Conservation (phyloP, 768 basidiomycete genomes). For the Russula olivacea region DNA sequence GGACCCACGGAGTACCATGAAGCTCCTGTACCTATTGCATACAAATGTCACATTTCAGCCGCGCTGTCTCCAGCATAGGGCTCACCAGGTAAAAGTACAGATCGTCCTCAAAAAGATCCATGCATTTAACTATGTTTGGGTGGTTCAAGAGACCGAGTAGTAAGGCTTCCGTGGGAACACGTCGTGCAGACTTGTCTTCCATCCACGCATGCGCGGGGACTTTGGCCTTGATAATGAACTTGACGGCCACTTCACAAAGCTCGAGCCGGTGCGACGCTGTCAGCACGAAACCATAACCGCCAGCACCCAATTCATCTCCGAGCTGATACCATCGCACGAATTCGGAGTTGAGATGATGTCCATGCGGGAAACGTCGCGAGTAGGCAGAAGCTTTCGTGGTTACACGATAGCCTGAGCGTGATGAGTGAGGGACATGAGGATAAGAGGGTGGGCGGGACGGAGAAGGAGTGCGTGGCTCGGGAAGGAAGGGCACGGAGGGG, state of each 20-base stretch:
- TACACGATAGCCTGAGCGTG: slow-evolving; percentile 12
- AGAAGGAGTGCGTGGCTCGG: not conserved
- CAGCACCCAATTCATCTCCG: slow-evolving; percentile 77
- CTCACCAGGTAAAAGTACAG: slow-evolving; percentile 83
- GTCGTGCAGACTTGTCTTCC: slow-evolving; percentile 53
- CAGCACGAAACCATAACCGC: slow-evolving; percentile 95
- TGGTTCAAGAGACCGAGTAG: slow-evolving; percentile 70
- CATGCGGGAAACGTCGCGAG: slow-evolving; percentile 52
- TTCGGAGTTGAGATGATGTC: slow-evolving; percentile 52
- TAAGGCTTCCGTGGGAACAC: slow-evolving; percentile 76
- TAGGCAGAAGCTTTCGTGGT: slow-evolving; percentile 32
- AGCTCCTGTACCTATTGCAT: slow-evolving; percentile 73
- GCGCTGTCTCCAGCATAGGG: slow-evolving; percentile 20
- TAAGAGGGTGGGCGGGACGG: slow-evolving; percentile 6
- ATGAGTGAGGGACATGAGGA: slow-evolving; percentile 8
- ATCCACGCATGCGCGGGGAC: slow-evolving; percentile 57
- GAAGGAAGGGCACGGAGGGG: slow-evolving; percentile 14
- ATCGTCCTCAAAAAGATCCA: slow-evolving; percentile 80
- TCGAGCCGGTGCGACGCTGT: slow-evolving; percentile 61
- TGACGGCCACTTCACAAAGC: slow-evolving; percentile 78
- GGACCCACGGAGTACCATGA: slow-evolving; percentile 84
- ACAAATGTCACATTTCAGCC: slow-evolving; percentile 9
- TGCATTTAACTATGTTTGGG: slow-evolving; percentile 73
- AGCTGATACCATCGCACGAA: slow-evolving; percentile 59
- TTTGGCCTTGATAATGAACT: slow-evolving; percentile 84